These are phyloP conservation scores for Scopulariopsis brevicaulis DNA, from an alignment of 2,329 filamentous ascomycete species.

Conservation along the genomic window DNA sequence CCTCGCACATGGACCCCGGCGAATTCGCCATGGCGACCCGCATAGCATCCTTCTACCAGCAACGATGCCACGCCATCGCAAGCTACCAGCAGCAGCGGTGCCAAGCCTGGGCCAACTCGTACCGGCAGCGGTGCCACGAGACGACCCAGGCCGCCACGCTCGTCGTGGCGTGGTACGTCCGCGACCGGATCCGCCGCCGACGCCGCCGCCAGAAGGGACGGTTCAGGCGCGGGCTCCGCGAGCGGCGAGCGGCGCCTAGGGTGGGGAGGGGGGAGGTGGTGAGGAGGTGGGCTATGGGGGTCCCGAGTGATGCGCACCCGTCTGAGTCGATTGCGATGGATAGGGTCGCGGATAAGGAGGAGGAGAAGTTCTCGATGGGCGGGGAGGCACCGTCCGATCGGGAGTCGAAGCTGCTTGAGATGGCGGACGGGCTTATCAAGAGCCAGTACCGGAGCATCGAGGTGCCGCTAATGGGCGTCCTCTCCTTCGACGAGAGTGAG, in stretches of 20 bases:
- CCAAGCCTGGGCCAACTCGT: constrained; percentile 32
- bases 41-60: constrained; percentile 36
- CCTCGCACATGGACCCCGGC: constrained; percentile 22
- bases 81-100: constrained; percentile 35
- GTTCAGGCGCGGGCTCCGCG: constrained; percentile 26
- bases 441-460: constrained; percentile 33
- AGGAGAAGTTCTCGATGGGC: constrained; percentile 28
- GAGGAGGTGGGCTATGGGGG: constrained; percentile 28
- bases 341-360: constrained; percentile 21
- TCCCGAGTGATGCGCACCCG: constrained; percentile 21
- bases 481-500: constrained; percentile 32
- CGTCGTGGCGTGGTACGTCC: constrained; percentile 36
- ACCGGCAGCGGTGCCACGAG: constrained; percentile 34
- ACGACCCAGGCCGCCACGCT: constrained; percentile 37
- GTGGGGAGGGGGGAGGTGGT: constrained; percentile 27
- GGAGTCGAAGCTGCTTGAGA: constrained; percentile 28
- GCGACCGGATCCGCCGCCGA: constrained; percentile 31
- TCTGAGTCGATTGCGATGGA: constrained; percentile 16
- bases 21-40: constrained; percentile 33
- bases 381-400: constrained; percentile 24
- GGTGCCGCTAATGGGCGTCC: constrained; percentile 30
- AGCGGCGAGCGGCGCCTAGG: constrained; percentile 20
- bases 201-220: constrained; percentile 26
- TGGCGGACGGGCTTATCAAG: constrained; percentile 34
- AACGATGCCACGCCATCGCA: constrained; percentile 32